Evolutionary conservation across 352 stramenopile genomes (phyloP).

Genomic region (Phytophthora multivora): DNA sequence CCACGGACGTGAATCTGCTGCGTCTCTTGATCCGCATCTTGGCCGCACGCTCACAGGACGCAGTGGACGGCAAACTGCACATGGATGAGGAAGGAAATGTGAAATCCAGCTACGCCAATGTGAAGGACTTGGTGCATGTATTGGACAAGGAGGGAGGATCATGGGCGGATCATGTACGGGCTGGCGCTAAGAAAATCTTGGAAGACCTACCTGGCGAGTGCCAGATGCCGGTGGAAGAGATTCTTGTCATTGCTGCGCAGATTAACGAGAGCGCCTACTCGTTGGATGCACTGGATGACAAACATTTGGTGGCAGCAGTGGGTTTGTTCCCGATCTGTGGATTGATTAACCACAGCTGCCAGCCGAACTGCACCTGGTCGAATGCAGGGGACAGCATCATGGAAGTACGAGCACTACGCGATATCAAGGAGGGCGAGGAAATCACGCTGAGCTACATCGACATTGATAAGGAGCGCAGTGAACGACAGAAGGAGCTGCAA

Average conservation of each 20-base stretch:
- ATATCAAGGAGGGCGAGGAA: slow-evolving; percentile 48
- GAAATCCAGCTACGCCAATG: slow-evolving; percentile 34
- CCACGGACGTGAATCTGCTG: slow-evolving; percentile 44
- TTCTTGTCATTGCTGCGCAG: slow-evolving; percentile 48
- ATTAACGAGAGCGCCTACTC: slow-evolving; percentile 66
- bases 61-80: slow-evolving; percentile 19
- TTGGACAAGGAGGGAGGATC: slow-evolving; percentile 28
- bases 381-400: slow-evolving; percentile 45
- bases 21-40: slow-evolving; percentile 52
- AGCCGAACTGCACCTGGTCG: slow-evolving; percentile 54
- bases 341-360: slow-evolving; percentile 57
- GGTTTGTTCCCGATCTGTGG: slow-evolving; percentile 50
- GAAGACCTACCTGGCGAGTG: slow-evolving; percentile 42
- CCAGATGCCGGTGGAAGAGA: slow-evolving; percentile 44
- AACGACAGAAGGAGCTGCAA: slow-evolving; percentile 38
- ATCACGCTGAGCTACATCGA: slow-evolving; percentile 61
- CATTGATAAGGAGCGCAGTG: slow-evolving; percentile 40
- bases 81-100: slow-evolving; percentile 26
- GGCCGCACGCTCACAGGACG: slow-evolving; percentile 30
- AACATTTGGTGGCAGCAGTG: slow-evolving; percentile 42
- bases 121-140: slow-evolving; percentile 46
- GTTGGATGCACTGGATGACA: slow-evolving; percentile 43
- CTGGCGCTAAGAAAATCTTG: slow-evolving; percentile 37
- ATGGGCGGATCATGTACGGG: slow-evolving; percentile 43
- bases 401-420: slow-evolving; percentile 39